Evolutionary conservation across 139 green algal genomes (phyloP).

Genomic region (Chlorella vulgaris): DNA sequence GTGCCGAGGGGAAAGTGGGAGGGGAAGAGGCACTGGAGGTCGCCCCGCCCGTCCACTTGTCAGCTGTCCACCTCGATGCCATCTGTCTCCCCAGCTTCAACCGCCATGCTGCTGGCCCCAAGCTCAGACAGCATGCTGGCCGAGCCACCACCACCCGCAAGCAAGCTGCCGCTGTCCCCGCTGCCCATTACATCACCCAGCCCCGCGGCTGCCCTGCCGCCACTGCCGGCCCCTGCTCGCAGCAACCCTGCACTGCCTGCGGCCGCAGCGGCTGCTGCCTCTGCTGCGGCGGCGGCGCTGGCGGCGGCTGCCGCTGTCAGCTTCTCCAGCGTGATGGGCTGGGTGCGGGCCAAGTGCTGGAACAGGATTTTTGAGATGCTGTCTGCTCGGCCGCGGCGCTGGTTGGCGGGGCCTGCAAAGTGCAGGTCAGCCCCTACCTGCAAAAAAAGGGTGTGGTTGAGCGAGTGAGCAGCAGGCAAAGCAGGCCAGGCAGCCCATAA

Average conservation of each 20-base stretch:
- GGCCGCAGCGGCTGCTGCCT: neutral
- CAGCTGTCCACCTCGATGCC: constrained; percentile 26
- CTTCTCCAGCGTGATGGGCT: constrained; percentile 59
- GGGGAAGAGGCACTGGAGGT: no score
- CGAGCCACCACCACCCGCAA: neutral
- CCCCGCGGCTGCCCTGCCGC: neutral
- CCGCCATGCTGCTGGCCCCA: constrained; percentile 1
- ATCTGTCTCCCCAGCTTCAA: neutral
- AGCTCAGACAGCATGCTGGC: constrained; percentile 2
- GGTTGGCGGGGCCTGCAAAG: constrained; percentile 64
- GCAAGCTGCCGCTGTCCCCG: neutral
- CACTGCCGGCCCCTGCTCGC: no score
- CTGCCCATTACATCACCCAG: constrained; percentile 5
- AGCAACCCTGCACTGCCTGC: no score
- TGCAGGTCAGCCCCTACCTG: constrained; percentile 67
- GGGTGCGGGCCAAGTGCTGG: constrained; percentile 71
- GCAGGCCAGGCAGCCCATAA: neutral
- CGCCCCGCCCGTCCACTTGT: no score
- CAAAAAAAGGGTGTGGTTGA: neutral
- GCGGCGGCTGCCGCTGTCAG: constrained; percentile 38
- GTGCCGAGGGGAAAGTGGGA: no score
- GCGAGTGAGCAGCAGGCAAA: neutral
- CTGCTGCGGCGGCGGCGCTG: neutral
- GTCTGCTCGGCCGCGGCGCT: constrained; percentile 78
- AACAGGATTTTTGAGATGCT: constrained; percentile 86